Base-by-base conservation (phyloP, 257 asterid species). In the Eucommia ulmoides region DNA sequence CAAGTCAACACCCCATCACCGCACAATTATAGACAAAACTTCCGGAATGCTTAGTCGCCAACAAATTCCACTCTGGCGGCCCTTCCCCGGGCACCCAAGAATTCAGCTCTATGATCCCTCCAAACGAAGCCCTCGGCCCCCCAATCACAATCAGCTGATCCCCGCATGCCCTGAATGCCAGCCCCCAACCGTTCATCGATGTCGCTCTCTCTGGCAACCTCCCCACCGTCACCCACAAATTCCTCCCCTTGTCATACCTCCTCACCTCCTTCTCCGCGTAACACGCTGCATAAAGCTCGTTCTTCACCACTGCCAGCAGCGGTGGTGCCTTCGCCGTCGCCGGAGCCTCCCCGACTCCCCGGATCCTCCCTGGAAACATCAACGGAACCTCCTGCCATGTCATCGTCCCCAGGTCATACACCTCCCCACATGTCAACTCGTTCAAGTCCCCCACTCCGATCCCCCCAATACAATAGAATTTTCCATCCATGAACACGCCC, bases 91-190 rank as follows among this genome's bases (percentile, higher is more conserved):
- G 97, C 41, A 69, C 73, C 93, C 97, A 88, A 2, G 93, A 70
- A 61, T 81, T 77, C 38, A 88, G 74, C 66, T 84, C 88, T 2
- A 88, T 68, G 22, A 50, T 73, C n/a, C 95, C 82, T 60, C 79
- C 93, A 11, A 74, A 71, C 1, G 65, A 52, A 1, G 58, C 67
- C 26, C 83, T 70, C 0, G 92, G 97, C 35, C 95, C 97, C 2
- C 97, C 94, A 3, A 88, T 72, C 54, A 84, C 88, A 23, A 84
- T 69, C 1, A 88, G 79, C 33, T 69, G 81, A 63, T 81, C 77
- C 1, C 97, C 95, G 22, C 93, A 88, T 1, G 81, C 95, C 71
- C 92, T 67, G 52, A 88, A 88, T 10, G 97, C 97, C n/a, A 81
- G 38, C 7, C 97, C 97, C 97, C 97, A 88, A 15, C 95, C 95